Evolutionary conservation across 176 grass and related monocot species (phyloP).

Genomic region (Stipa capillata): DNA sequence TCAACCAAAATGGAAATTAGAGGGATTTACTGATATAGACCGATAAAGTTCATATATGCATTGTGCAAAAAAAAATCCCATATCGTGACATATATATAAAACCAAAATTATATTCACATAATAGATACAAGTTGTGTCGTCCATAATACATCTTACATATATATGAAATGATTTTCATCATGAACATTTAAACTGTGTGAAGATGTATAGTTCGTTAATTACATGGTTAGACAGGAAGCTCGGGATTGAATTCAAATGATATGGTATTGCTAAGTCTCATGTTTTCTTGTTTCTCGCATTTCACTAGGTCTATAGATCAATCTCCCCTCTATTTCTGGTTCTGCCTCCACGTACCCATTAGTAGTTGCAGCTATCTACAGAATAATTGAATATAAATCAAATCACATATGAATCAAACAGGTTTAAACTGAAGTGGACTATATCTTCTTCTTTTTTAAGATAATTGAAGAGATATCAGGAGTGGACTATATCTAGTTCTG

Average conservation of each 20-base stretch:
- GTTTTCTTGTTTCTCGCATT: neutral
- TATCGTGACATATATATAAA: no score
- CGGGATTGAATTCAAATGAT: neutral
- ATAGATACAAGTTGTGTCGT: no score
- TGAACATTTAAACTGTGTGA: neutral
- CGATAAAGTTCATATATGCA: neutral
- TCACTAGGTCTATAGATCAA: neutral
- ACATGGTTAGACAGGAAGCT: neutral
- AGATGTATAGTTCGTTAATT: neutral
- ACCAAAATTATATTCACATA: neutral
- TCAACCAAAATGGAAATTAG: neutral
- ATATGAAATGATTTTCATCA: neutral
- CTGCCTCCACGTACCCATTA: neutral
- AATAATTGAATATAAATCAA: neutral
- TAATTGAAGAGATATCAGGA: no score
- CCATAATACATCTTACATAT: no score
- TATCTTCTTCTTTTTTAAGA: no score
- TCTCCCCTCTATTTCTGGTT: neutral
- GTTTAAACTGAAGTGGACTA: neutral
- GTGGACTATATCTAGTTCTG: no score
- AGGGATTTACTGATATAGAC: neutral
- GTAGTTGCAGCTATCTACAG: neutral
- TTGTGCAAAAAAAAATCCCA: no score
- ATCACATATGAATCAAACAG: neutral
- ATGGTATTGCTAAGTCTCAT: neutral